Percentiles rank a stretch among this genome's conserved stretches.
Evolutionary conservation across 306 rosid genomes (phyloP).

Genomic region (Mimosa bimucronata): DNA sequence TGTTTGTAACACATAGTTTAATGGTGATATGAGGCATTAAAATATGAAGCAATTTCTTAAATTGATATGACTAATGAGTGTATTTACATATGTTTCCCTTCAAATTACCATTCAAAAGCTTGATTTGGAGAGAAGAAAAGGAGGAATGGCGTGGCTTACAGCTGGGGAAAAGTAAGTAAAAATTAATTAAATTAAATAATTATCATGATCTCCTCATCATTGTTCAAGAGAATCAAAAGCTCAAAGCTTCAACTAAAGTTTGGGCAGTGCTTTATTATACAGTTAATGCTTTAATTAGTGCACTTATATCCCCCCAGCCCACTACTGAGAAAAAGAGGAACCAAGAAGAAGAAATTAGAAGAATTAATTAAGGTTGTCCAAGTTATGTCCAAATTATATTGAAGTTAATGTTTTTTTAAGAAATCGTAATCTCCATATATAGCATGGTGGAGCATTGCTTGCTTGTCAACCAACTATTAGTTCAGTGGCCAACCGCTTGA

Average conservation of each 20-base stretch:
- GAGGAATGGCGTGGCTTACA: slow-evolving; percentile 44
- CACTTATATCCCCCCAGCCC: slow-evolving; percentile 33
- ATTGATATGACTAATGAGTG: neutral
- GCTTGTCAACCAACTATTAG: slow-evolving; percentile 8
- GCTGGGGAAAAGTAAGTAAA: slow-evolving; percentile 46
- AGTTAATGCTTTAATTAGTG: slow-evolving; percentile 54
- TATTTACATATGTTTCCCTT: neutral
- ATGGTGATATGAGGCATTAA: too few species aligned
- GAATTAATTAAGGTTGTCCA: slow-evolving; percentile 35
- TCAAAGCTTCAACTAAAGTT: slow-evolving; percentile 59
- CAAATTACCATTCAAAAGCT: neutral
- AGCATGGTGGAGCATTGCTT: neutral
- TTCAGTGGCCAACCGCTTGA: slow-evolving; percentile 17
- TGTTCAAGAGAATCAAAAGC: slow-evolving; percentile 62
- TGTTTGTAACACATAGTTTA: too few species aligned
- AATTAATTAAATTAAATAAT: slow-evolving; percentile 1
- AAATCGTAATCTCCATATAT: neutral
- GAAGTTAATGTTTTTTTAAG: neutral
- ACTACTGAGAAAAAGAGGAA: slow-evolving; percentile 20
- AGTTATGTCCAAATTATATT: slow-evolving; percentile 26
- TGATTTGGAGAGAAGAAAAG: slow-evolving; percentile 33
- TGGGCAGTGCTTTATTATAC: slow-evolving; percentile 51
- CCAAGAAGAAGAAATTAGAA: slow-evolving; percentile 22
- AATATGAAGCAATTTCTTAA: neutral
- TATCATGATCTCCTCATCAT: slow-evolving; percentile 65